Evolutionary conservation across 768 basidiomycete genomes (phyloP), one percentile per base, ranked within the genome.

Genomic region (Russula dissimulans): DNA sequence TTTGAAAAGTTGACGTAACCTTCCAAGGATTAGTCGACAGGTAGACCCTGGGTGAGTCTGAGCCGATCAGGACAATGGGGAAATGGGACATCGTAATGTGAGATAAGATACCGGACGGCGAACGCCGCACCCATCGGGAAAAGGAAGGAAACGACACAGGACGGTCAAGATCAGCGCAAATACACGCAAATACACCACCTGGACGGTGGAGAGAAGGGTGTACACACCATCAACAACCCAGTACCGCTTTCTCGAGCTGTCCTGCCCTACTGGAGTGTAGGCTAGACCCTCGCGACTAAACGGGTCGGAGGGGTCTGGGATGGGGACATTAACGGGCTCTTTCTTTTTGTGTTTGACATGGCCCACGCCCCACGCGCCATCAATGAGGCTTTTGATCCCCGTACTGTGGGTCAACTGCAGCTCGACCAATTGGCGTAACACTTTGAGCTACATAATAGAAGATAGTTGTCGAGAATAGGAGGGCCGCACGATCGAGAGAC

Each of bases 11-110:
- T 36, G 89, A 85, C 9, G 85, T 82, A 45, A 85, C 85, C 75
- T 92, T 94, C 90, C 89, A 94, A 22, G 91, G 91, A 71, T 94
- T 94, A 14, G 87, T 89, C 38, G 91, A 92, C 42, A 81, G 75
- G 68, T 90, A 94, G 54, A 93, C 73, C 61, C 91, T 83, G 29
- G 91, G 89, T 49, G 91, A 92, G 76, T 90, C 91, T 93, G 65
- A 52, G 59, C 36, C 47, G 45, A 63, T 56, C 38, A 46, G 44
- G 51, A 22, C 29, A 36, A 54, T 31, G 57, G 56, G 47, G 38
- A 44, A 58, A 39, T 31, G 17, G 58, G 70, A 68, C 63, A 61
- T 62, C 65, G 55, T 65, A 67, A 62, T 61, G 54, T 60, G 50
- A 57, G 62, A 66, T 65, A 59, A 60, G 65, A 65, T 65, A 64